These are phyloP conservation scores for Haplosporangium gracile DNA, from an alignment of 192 early-diverging fungal species.

Conservation along the genomic window DNA sequence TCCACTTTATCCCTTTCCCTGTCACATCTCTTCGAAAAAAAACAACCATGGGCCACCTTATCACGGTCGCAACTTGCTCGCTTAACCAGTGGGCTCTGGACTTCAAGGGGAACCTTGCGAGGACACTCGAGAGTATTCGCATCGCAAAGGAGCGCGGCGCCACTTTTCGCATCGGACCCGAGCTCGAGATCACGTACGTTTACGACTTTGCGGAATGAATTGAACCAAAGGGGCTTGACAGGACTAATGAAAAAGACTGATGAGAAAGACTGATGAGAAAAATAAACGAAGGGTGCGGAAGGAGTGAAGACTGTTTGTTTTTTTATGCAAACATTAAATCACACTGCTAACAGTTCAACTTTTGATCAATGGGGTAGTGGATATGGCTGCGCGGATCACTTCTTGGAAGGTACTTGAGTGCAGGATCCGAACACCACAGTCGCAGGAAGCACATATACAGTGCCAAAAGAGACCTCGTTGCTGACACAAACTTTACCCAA, in stretches of 20 bases:
- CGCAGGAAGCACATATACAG: neutral
- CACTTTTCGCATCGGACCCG: conserved; percentile 89
- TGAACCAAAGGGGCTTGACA: neutral
- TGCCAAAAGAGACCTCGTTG: neutral
- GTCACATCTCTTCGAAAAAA: neutral
- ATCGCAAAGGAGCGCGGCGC: conserved; percentile 87
- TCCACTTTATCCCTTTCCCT: neutral
- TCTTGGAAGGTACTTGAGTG: conserved; percentile 80
- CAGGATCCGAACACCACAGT: neutral
- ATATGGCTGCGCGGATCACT: conserved; percentile 99
- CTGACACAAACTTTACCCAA: neutral
- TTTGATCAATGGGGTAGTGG: conserved; percentile 64
- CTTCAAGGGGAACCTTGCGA: conserved; percentile 92
- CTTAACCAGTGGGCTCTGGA: conserved; percentile 97
- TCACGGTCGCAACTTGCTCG: conserved; percentile 86
- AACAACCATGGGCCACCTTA: conserved; percentile 64
- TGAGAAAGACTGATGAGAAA: neutral
- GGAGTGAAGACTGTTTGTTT: neutral
- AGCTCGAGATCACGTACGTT: conserved; percentile 92
- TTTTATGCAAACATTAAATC: neutral
- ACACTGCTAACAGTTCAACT: neutral
- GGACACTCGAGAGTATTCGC: conserved; percentile 88
- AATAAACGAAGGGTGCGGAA: neutral
- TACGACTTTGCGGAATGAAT: neutral
- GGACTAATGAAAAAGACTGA: too few species aligned